phyloP scores from a whole-genome alignment of 2,329 filamentous ascomycete genomes.

The Aspergillus sp. region DNA sequence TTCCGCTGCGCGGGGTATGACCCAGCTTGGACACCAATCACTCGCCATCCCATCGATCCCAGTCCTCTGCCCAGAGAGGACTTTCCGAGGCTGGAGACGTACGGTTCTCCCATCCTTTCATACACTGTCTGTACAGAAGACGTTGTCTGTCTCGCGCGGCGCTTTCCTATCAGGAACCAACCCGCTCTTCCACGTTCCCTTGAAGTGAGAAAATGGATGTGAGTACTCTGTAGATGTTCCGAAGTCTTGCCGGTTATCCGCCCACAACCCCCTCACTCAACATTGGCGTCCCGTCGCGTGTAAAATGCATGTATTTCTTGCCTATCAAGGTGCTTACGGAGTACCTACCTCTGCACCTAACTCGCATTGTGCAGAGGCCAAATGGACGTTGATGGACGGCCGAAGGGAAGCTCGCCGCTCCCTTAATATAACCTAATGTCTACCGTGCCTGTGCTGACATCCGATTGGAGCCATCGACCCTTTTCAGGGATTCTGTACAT shows the following conservation, averaged over 20 bases:
- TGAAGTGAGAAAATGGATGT: constrained; percentile 1
- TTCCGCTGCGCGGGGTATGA: constrained; percentile 31
- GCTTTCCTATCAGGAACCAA: constrained; percentile 15
- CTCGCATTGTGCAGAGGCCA: neutral
- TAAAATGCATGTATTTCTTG: too few relatives aligned
- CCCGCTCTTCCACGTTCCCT: constrained; percentile 12
- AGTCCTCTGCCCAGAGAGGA: constrained; percentile 13
- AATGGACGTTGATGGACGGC: neutral
- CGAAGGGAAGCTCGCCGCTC: neutral
- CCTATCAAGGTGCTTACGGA: too few relatives aligned
- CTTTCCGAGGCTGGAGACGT: constrained; percentile 31
- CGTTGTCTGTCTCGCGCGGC: constrained; percentile 13
- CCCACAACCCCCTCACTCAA: neutral
- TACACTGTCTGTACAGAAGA: constrained; percentile 4
- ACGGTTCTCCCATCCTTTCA: constrained; percentile 25
- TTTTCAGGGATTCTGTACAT: too few relatives aligned
- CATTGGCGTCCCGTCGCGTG: neutral
- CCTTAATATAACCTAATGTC: neutral
- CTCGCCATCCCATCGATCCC: neutral
- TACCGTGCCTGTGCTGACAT: neutral
- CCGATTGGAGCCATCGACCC: neutral
- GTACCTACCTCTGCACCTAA: too few relatives aligned
- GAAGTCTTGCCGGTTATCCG: neutral
- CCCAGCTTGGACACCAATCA: constrained; percentile 25
- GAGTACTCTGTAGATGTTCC: neutral